phyloP scores from a whole-genome alignment of 352 stramenopile genomes.

The Phytophthora cactorum region DNA sequence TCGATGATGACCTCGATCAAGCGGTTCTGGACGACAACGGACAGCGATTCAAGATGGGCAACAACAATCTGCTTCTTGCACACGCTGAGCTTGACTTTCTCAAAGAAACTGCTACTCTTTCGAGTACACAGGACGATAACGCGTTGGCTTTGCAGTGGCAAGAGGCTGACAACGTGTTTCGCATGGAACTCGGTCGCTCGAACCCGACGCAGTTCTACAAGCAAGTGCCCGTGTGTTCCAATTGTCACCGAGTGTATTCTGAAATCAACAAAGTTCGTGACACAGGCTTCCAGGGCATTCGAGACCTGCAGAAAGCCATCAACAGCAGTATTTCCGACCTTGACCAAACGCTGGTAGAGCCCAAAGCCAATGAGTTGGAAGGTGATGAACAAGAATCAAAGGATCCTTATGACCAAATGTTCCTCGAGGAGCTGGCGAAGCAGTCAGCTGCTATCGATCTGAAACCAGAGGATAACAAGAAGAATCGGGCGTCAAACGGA shows the following conservation, averaged over 20 bases:
- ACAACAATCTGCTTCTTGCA: constrained; percentile 76
- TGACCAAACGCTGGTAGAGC: not conserved
- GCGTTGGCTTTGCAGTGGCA: constrained; percentile 59
- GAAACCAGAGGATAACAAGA: not conserved
- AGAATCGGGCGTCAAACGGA: not conserved
- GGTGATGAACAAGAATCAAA: constrained; percentile 4
- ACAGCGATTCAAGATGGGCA: constrained; percentile 71
- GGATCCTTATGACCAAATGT: constrained; percentile 57
- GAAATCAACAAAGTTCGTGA: constrained; percentile 61
- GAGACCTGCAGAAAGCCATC: not conserved
- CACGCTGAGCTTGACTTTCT: constrained; percentile 68
- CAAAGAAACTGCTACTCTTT: constrained; percentile 1
- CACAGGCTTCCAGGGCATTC: constrained; percentile 44
- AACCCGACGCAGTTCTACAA: constrained; percentile 85
- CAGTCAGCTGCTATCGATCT: constrained; percentile 38
- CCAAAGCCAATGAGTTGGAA: too few relatives aligned
- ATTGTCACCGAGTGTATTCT: constrained; percentile 77
- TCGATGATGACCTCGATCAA: constrained; percentile 11
- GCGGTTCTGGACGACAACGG: constrained; percentile 46
- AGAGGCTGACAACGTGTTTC: constrained; percentile 66
- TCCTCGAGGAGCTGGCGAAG: constrained; percentile 70
- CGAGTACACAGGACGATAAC: constrained; percentile 10
- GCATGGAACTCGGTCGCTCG: constrained; percentile 62
- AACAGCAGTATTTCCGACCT: not conserved
- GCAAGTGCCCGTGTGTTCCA: constrained; percentile 71